phyloP scores from a whole-genome alignment of 345 rosid genomes.

The Limnanthes douglasii region DNA sequence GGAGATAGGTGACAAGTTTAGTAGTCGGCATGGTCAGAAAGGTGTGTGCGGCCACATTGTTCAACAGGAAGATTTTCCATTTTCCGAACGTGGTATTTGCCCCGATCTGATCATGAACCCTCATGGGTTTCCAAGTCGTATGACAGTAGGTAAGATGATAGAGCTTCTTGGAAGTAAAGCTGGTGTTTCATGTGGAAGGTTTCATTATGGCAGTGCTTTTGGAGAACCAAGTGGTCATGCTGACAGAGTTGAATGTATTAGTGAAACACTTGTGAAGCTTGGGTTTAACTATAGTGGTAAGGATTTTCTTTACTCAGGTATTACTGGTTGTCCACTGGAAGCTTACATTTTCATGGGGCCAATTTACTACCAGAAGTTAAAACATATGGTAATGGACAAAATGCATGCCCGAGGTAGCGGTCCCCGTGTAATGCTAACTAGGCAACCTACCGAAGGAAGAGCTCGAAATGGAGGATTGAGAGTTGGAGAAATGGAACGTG shows the following conservation, averaged over 20 bases:
- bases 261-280: slow-evolving; percentile 59
- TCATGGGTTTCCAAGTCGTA: slow-evolving; percentile 99
- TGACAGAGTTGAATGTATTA: slow-evolving; percentile 66
- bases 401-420: slow-evolving; percentile 97
- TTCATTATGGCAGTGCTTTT: slow-evolving; percentile 95
- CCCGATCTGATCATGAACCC: slow-evolving; percentile 98
- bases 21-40: slow-evolving; percentile 98
- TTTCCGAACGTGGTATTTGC: slow-evolving; percentile 93
- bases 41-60: slow-evolving; percentile 94
- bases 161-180: slow-evolving; percentile 97
- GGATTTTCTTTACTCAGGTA: slow-evolving; percentile 87
- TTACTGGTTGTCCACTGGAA: slow-evolving; percentile 77
- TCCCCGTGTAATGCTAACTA: slow-evolving; percentile 75
- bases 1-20: slow-evolving; percentile 97
- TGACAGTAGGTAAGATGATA: slow-evolving; percentile 98
- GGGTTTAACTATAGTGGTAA: slow-evolving; percentile 90
- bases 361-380: slow-evolving; percentile 91
- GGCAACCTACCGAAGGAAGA: slow-evolving; percentile 99
- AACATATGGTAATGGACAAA: slow-evolving; percentile 94
- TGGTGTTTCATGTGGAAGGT: slow-evolving; percentile 78
- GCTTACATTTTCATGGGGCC: slow-evolving; percentile 96
- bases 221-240: slow-evolving; percentile 97
- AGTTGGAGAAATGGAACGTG: slow-evolving; percentile 98
- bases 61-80: slow-evolving; percentile 94
- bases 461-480: slow-evolving; percentile 94